Conservation (phyloP, 305 asterid species). For the Fraxinus dipetala region DNA sequence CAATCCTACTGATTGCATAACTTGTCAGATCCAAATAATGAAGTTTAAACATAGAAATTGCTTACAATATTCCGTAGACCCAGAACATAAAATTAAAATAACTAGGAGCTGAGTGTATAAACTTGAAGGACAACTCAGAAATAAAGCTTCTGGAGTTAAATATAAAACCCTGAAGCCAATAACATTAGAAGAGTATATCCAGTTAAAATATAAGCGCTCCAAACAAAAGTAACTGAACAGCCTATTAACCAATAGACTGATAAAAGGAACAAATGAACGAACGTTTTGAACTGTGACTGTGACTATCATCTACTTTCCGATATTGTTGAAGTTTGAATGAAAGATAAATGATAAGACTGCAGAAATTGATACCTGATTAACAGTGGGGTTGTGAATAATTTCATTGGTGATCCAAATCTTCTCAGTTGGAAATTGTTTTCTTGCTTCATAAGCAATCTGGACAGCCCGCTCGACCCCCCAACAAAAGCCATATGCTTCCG, state of each 20-base stretch:
- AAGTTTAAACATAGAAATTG: not conserved
- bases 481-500: conserved; percentile 95
- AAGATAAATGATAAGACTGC: conserved; percentile 3
- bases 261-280: not conserved
- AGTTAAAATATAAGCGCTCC: not conserved
- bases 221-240: not conserved
- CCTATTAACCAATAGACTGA: not conserved
- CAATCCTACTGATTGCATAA: not conserved
- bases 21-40: not conserved
- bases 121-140: too few species aligned
- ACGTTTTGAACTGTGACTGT: not conserved
- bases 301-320: not conserved
- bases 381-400: conserved; percentile 93
- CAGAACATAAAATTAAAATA: too few species aligned
- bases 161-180: not conserved
- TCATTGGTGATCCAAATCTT: conserved; percentile 90
- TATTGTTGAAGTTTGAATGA: not conserved
- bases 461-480: conserved; percentile 99
- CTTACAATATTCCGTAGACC: not conserved
- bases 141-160: not conserved
- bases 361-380: conserved; percentile 59
- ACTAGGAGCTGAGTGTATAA: too few species aligned
- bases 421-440: conserved; percentile 81
- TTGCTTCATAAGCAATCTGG: conserved; percentile 96
- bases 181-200: not conserved